Base-by-base conservation (phyloP, 2,329 filamentous ascomycete species). In the Calcarisporium arbuscula region DNA sequence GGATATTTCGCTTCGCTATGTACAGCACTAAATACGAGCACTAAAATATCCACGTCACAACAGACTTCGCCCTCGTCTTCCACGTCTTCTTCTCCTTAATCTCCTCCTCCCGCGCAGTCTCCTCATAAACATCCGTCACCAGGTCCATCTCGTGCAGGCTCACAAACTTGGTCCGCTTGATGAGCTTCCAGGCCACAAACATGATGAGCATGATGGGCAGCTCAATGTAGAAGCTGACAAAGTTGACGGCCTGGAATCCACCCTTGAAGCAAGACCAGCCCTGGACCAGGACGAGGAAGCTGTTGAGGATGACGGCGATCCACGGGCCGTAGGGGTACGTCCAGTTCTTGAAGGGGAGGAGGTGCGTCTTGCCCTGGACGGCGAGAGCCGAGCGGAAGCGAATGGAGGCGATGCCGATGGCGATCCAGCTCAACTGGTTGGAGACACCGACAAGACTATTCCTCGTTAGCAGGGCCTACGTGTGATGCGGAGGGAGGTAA, bases 151-250 rank as follows among this genome's bases (percentile, higher is more conserved):
- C 73, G 2, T 71, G 60, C 0, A 77, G 60, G 27, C 59, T 65
- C 20, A 70, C 58, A 38, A 71, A 65, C 42, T 68, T 77, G 0
- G 82, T 85, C 51, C 65, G 70, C 57, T 85, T 80, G 41, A 77
- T 38, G 2, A 85, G 18, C 57, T 90, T 92, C 80, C 83, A 90
- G 6, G 67, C 76, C 1, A 80, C 28, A 49, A 74, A 89, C 21
- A 90, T 65, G 8, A 80, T 45, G 12, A 72, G 42, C 67, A 82
- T 77, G 38, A 82, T 46, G 0, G 76, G 72, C 17, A 82, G 53
- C 54, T 81, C 74, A 23, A 82, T 66, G 46, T 82, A 81, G 43
- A 66, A 76, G 39, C 72, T 78, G 30, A 82, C 72, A 46, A 82
- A 82, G 47, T 71, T 66, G 10, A 80, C 73, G 3, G 57, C 61